A percentile compares a stretch with the other conserved stretches of the same genome.
These are phyloP conservation scores for Cornus kousa DNA, from an alignment of 148 eudicot species.

Conservation along the genomic window DNA sequence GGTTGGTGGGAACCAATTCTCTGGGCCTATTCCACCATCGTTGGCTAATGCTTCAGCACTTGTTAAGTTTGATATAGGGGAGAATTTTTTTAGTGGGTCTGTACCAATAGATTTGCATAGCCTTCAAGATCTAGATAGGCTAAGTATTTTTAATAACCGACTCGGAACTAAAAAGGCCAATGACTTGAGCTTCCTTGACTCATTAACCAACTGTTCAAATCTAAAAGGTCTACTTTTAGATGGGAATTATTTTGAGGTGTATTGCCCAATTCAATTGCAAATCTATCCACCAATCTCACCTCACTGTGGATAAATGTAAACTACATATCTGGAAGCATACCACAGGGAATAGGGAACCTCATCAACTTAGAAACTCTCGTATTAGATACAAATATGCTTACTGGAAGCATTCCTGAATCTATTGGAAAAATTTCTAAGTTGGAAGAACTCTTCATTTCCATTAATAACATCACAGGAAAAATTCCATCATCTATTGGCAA, in stretches of 20 bases:
- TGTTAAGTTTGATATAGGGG: no score
- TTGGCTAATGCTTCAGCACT: no score
- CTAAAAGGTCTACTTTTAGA: not conserved
- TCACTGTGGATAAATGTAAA: not conserved
- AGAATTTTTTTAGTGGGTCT: no score
- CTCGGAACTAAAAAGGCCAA: no score
- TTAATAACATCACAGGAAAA: slow-evolving; percentile 11
- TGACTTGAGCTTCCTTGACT: no score
- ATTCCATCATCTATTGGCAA: slow-evolving; percentile 19
- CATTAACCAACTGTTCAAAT: slow-evolving; percentile 10
- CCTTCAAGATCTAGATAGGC: no score
- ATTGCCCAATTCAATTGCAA: not conserved
- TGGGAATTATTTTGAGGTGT: not conserved
- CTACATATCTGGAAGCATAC: slow-evolving; percentile 12
- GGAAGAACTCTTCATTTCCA: slow-evolving; percentile 4
- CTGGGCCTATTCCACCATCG: no score
- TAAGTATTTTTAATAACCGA: no score
- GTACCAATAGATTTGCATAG: no score
- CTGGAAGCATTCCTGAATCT: slow-evolving; percentile 11
- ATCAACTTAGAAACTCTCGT: not conserved
- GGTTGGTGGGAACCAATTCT: no score
- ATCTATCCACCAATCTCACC: slow-evolving; percentile 4
- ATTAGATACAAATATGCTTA: slow-evolving; percentile 1
- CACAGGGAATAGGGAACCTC: not conserved
- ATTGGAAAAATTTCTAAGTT: slow-evolving; percentile 17